Evolutionary conservation across 345 rosid species (phyloP).

Genomic region (Hibiscus trionum): DNA sequence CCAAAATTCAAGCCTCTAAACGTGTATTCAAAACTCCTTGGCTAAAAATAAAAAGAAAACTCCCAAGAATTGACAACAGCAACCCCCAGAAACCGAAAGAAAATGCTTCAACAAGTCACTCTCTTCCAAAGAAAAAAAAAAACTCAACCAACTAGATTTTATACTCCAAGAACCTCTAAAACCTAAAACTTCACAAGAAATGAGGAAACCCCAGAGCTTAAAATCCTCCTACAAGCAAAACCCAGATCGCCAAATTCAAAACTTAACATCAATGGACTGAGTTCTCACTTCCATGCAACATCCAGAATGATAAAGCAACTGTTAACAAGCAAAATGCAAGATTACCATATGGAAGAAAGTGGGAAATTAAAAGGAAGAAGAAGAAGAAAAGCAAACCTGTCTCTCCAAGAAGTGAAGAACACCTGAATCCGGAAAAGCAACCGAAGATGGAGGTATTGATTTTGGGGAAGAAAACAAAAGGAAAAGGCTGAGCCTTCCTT

Average conservation of each 20-base stretch:
- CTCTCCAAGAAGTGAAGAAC: background rate
- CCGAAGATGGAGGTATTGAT: background rate
- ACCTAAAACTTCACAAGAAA: background rate
- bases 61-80: background rate
- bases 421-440: slow-evolving; percentile 5
- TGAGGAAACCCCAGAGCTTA: background rate
- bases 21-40: background rate
- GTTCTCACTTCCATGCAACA: slow-evolving; percentile 3
- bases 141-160: background rate
- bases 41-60: background rate
- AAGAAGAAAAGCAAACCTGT: slow-evolving; percentile 6
- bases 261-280: slow-evolving; percentile 1
- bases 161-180: background rate
- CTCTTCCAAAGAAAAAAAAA: background rate
- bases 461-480: slow-evolving; percentile 5
- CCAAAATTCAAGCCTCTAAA: background rate
- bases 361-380: background rate
- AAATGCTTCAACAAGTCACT: background rate
- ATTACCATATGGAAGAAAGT: slow-evolving; percentile 23
- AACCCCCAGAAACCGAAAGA: background rate
- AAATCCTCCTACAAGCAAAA: slow-evolving; percentile 1
- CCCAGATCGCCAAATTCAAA: slow-evolving; percentile 4
- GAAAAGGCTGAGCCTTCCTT: background rate
- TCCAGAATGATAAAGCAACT: background rate
- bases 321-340: slow-evolving; percentile 20